Evolutionary conservation across 169 alveolate species (phyloP), one percentile per base, ranked within the genome.

Genomic region (Cryptosporidium felis): DNA sequence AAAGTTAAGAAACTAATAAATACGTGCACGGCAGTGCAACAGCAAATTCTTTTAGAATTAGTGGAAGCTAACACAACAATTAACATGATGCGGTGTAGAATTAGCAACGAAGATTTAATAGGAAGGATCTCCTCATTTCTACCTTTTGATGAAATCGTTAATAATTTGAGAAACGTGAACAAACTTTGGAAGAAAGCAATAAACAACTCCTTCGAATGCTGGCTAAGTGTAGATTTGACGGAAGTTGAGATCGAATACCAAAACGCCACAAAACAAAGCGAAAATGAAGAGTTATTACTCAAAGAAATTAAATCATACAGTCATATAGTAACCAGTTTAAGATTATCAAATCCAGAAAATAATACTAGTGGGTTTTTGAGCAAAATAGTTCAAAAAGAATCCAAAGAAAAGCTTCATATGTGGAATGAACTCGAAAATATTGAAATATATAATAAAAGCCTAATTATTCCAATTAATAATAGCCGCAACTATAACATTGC

Each of bases 321-420:
- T 47, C 46, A 8, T 34, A 10, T 45, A 5, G 28, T 66, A 41
- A 26, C 38, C 34, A 66, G 49, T 49, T 28, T 66, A 14, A 66
- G 82, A 45, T 1, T 66, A 5, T 66, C 65, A 16, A 66, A 66
- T 66, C 82, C 82, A 47, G 49, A 14, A 30, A 66, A 66, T 47
- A 66, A 66, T 16, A 49, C 49, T 36, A 66, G 63, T 66, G 82
- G 82, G 5, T 66, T 66, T 41, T 32, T 66, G 18, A 66, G 65
- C 34, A 44, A 49, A 51, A 30, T 66, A 28, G 38, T 66, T 6
- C 5, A 16, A 30, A 51, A 0, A n/a, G 38, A 34, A 4, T 16
- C 46, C 18, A 47, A 14, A 14, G 28, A 59, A 12, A 59, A 32
- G 18, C 49, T n/a, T 26, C 34, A 44, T 0, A 66, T 34, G 38